phyloP scores from a whole-genome alignment of 192 early-diverging fungal species.

The Coemansia sp. region DNA sequence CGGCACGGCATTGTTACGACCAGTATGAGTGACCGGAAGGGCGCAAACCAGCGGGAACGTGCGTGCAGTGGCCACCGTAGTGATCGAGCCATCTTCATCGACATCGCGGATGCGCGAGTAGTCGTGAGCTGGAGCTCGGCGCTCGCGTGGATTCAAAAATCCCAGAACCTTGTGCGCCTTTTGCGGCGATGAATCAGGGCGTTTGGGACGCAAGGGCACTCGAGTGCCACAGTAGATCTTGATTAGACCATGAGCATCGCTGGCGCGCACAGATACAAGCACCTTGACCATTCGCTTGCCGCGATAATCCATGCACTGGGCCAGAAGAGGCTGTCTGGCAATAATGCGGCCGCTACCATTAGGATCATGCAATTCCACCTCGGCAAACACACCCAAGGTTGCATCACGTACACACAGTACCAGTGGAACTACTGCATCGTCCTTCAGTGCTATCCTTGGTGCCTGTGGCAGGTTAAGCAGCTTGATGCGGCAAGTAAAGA shows the following conservation, averaged over 20 bases:
- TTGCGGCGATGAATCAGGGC: conserved; percentile 3
- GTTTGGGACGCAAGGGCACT: conserved; percentile 33
- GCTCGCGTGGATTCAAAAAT: conserved; percentile 39
- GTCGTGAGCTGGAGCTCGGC: conserved; percentile 34
- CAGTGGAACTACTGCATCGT: conserved; percentile 47
- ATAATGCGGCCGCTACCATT: conserved; percentile 51
- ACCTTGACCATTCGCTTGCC: conserved; percentile 56
- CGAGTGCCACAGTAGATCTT: conserved; percentile 53
- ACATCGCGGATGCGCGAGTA: conserved; percentile 50
- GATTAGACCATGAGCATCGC: conserved; percentile 40
- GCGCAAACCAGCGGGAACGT: conserved; percentile 51
- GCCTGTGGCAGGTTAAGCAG: conserved; percentile 49
- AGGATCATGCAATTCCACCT: conserved; percentile 53
- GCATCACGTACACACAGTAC: conserved; percentile 47
- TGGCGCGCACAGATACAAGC: conserved; percentile 38
- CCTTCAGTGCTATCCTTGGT: conserved; percentile 38
- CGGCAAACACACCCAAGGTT: conserved; percentile 50
- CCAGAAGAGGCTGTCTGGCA: conserved; percentile 47
- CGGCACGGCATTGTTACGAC: conserved; percentile 33
- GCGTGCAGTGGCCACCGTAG: conserved; percentile 35
- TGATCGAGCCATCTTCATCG: conserved; percentile 44
- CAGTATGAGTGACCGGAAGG: conserved; percentile 37
- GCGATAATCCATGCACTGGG: conserved; percentile 55
- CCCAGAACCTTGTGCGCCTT: conserved; percentile 46
- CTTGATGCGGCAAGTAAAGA: conserved; percentile 43